A percentile compares a stretch with the other conserved stretches of the same genome.
Conservation (phyloP, 2,329 filamentous ascomycete species). For the Trichoderma breve region DNA sequence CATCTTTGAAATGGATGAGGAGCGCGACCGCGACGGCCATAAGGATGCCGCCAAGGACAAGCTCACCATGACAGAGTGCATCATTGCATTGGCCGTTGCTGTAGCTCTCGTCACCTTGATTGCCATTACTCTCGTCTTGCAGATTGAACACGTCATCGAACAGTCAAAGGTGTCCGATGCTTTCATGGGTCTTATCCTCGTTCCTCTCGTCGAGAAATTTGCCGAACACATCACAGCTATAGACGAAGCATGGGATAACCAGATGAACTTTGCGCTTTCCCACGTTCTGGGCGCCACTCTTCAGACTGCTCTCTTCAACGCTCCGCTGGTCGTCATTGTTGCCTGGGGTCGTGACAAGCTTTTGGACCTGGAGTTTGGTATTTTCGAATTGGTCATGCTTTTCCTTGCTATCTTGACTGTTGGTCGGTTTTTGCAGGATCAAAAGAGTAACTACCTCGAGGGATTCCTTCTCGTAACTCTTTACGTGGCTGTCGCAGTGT, state of each 20-base stretch:
- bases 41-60: constrained; percentile 59
- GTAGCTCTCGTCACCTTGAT: constrained; percentile 61
- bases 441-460: constrained; percentile 74
- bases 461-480: constrained; percentile 61
- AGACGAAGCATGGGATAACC: constrained; percentile 61
- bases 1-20: constrained; percentile 69
- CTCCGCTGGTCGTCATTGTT: constrained; percentile 67
- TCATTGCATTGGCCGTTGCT: constrained; percentile 57
- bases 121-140: constrained; percentile 64
- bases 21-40: constrained; percentile 61
- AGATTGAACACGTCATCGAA: constrained; percentile 54
- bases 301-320: constrained; percentile 73
- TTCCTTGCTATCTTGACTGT: constrained; percentile 74
- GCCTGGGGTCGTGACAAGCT: constrained; percentile 64
- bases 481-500: constrained; percentile 54
- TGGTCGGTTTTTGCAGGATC: constrained; percentile 71
- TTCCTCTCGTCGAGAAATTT: constrained; percentile 68
- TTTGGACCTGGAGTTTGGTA: constrained; percentile 71
- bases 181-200: constrained; percentile 55
- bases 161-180: constrained; percentile 32
- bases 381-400: constrained; percentile 71
- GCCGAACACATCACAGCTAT: constrained; percentile 69
- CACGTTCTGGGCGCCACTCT: constrained; percentile 73
- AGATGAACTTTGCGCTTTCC: constrained; percentile 66
- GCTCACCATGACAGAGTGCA: constrained; percentile 63